These are phyloP conservation scores for Actinidia chinensis DNA, from an alignment of 179 eudicot genomes.

Conservation along the genomic window DNA sequence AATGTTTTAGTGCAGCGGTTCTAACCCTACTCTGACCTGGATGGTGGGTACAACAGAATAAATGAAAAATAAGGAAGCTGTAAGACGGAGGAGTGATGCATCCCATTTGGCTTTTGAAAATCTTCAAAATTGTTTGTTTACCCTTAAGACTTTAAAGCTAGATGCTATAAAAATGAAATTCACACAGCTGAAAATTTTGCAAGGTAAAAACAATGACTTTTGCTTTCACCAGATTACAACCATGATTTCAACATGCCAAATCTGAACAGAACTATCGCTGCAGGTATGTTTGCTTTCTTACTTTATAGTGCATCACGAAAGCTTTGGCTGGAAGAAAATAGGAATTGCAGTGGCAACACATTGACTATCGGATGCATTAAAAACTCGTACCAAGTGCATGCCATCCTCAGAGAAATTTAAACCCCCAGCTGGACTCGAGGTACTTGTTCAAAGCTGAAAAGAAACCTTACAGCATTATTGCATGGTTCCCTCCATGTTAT, in stretches of 20 bases:
- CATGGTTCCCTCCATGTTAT: slow-evolving; percentile 2
- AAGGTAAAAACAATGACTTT: not conserved
- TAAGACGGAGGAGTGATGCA: not conserved
- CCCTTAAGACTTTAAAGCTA: not conserved
- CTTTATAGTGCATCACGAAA: not conserved
- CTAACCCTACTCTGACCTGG: slow-evolving; percentile 12
- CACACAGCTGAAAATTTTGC: not conserved
- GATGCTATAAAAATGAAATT: not conserved
- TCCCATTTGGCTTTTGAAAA: not conserved
- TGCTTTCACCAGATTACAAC: not conserved
- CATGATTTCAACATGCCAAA: not conserved
- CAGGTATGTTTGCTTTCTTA: not conserved
- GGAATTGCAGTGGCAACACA: slow-evolving; percentile 10
- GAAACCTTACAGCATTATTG: not conserved
- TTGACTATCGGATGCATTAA: not conserved
- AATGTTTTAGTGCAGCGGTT: slow-evolving; percentile 3
- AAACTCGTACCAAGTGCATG: slow-evolving; percentile 4
- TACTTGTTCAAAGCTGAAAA: slow-evolving; percentile 16
- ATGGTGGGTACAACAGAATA: not conserved
- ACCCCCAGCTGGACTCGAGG: not conserved
- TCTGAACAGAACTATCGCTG: not conserved
- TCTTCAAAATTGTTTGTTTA: not conserved
- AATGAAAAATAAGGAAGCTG: not conserved
- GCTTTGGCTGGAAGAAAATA: not conserved
- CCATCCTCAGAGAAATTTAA: not conserved